Base-by-base conservation (phyloP, 768 basidiomycete species). In the Lyophyllum decastes region DNA sequence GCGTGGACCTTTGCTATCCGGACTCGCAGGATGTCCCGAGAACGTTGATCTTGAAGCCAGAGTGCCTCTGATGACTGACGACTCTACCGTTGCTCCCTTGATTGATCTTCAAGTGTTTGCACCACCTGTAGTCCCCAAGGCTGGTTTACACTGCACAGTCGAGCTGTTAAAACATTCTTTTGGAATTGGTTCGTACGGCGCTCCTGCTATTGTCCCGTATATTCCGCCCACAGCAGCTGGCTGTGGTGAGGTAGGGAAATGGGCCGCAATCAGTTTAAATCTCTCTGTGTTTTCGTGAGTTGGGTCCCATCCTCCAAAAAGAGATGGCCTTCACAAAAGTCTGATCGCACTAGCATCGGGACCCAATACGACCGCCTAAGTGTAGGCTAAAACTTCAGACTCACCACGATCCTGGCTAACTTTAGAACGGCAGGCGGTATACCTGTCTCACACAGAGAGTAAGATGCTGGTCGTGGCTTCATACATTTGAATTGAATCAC, bases 361-460 rank as follows among this genome's bases (percentile, higher is more conserved):
- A 82, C 80, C 2, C 83, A 84, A 65, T 85, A 77, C 59, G 83
- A 84, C 61, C 77, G 83, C 26, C 73, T 85, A 19, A 78, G 80
- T 5, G 75, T 79, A 22, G 74, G 64, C 63, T 22, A 9, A n/a
- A 21, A 21, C 57, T 46, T 11, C 22, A 12, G 22, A 25, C 17
- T 41, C 2, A 5, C n/a, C n/a, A 19, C 4, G 4, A 41, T 41
- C 6, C 5, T 19, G 35, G n/a, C 40, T 41, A 41, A 41, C n/a
- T 7, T 19, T 17, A 41, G n/a, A 12, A 45, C 24, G 5, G 50
- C 64, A 76, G 66, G 67, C 72, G 1, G 71, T 87, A 58, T 83
- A 82, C 19, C 79, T 86, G 58, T 79, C 83, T 17, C 78, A 85
- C 61, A 78, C 80, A 12, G 85, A 86, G 64, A 83, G 84, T 85